A percentile compares a stretch with the other conserved stretches of the same genome.
phyloP scores from a whole-genome alignment of 345 rosid genomes.

The Populus pruinosa region DNA sequence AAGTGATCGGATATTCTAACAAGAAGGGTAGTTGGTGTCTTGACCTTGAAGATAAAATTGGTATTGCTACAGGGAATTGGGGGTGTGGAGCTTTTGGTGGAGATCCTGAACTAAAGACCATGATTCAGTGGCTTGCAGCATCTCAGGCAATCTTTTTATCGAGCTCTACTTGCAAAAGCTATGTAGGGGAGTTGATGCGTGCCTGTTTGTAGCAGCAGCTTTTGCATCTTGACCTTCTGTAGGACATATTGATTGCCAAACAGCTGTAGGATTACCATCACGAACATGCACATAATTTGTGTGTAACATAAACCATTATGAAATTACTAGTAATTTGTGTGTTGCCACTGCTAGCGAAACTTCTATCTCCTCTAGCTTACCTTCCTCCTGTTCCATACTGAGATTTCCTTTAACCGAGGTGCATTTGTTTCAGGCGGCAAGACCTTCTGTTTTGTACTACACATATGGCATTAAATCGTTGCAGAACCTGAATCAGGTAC shows the following conservation, averaged over 20 bases:
- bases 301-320: background rate
- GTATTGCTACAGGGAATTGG: constrained; percentile 92
- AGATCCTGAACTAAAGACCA: constrained; percentile 79
- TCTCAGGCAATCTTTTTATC: constrained; percentile 57
- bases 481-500: constrained; percentile 59
- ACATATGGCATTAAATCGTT: constrained; percentile 52
- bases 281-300: background rate
- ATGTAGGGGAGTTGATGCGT: background rate
- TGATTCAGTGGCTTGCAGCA: constrained; percentile 96
- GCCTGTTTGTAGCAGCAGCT: background rate
- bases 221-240: background rate
- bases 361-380: background rate
- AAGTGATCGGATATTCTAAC: constrained; percentile 18
- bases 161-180: background rate
- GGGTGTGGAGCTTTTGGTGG: constrained; percentile 99
- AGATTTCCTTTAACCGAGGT: background rate
- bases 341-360: background rate
- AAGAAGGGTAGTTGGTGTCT: constrained; percentile 21
- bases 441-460: constrained; percentile 72
- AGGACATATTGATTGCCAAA: background rate
- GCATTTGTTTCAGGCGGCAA: constrained; percentile 52
- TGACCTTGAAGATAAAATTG: constrained; percentile 41
- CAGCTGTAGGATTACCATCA: background rate
- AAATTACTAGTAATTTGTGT: background rate
- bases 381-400: background rate